These are phyloP conservation scores for Aspergillus sclerotialis DNA, from an alignment of 2,329 filamentous ascomycete species.

Conservation along the genomic window DNA sequence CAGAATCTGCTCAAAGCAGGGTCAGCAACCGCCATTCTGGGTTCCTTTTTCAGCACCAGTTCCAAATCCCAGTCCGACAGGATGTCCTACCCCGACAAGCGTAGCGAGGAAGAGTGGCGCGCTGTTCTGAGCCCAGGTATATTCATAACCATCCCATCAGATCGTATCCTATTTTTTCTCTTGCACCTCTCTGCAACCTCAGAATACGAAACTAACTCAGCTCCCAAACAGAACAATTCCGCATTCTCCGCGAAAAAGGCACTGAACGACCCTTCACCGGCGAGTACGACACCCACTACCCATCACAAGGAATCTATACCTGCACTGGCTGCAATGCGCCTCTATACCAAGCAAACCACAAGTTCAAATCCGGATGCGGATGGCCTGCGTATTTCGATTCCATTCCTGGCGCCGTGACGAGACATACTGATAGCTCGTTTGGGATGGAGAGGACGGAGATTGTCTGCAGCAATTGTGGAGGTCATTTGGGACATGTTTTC, in stretches of 20 bases:
- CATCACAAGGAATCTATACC: slow-evolving; percentile 68
- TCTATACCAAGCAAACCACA: slow-evolving; percentile 87
- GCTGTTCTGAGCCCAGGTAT: slow-evolving; percentile 69
- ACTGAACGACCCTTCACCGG: slow-evolving; percentile 77
- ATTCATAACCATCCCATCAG: too few relatives aligned
- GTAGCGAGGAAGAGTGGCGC: slow-evolving; percentile 78
- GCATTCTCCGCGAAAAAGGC: slow-evolving; percentile 82
- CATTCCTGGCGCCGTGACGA: slow-evolving; percentile 79
- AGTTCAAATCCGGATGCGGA: slow-evolving; percentile 93
- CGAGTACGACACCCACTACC: slow-evolving; percentile 80
- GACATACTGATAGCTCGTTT: slow-evolving; percentile 67
- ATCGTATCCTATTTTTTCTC: slow-evolving; percentile 30
- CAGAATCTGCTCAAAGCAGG: slow-evolving; percentile 52
- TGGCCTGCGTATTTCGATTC: slow-evolving; percentile 99
- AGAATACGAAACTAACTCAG: too few relatives aligned
- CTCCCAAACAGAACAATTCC: slow-evolving; percentile 87
- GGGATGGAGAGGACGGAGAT: slow-evolving; percentile 91
- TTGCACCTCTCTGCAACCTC: too few relatives aligned
- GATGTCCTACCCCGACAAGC: slow-evolving; percentile 68
- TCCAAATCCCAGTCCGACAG: slow-evolving; percentile 29
- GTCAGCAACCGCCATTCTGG: slow-evolving; percentile 70
- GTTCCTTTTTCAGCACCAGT: slow-evolving; percentile 65
- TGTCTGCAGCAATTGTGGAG: slow-evolving; percentile 88
- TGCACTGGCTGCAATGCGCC: slow-evolving; percentile 83
- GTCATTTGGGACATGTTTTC: slow-evolving; percentile 85